Evolutionary conservation across 2,329 filamentous ascomycete species (phyloP), one percentile per base, ranked within the genome.

Genomic region (Fusarium marasasianum): DNA sequence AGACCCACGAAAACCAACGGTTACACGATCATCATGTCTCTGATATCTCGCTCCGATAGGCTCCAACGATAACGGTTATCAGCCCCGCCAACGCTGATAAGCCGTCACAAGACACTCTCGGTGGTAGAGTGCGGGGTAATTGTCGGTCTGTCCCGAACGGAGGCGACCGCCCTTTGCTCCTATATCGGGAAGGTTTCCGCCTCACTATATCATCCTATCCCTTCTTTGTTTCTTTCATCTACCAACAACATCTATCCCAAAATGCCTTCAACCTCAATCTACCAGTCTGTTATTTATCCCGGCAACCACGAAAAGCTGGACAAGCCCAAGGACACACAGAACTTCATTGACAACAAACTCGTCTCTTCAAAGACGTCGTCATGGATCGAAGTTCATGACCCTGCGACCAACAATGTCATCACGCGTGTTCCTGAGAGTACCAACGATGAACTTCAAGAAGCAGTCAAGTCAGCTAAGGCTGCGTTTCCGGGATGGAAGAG

Each of bases 361-460:
- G 82, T 89, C 44, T 81, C 87, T 35, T 94, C 91, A 10, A 82
- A 87, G 75, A 84, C 92, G 14, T 87, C 88, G 38, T 84, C 91
- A 83, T 93, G 91, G 87, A 93, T 94, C 79, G 91, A 93, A 73
- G 85, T 94, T 72, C 86, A 93, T 83, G 92, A 94, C 80, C 92
- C 92, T 17, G 91, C 92, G n/a, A 94, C 92, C 60, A 94, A 94
- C 85, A 92, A 93, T 81, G 86, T 94, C 69, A 90, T 94, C 65
- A 94, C 92, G 4, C 88, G 92, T 44, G 92, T 94, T n/a, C 92
- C 92, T 6, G 91, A 94, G 83, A 92, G 88, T 80, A 94, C 92
- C 12, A 88, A 92, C 78, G 90, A 84, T 63, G 92, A 94, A 83
- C 86, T 94, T 51, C 86, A 87, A 79, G 90, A 91, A 9, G 91